Base-by-base conservation (phyloP, 345 rosid genomes). In the Viola odorata region DNA sequence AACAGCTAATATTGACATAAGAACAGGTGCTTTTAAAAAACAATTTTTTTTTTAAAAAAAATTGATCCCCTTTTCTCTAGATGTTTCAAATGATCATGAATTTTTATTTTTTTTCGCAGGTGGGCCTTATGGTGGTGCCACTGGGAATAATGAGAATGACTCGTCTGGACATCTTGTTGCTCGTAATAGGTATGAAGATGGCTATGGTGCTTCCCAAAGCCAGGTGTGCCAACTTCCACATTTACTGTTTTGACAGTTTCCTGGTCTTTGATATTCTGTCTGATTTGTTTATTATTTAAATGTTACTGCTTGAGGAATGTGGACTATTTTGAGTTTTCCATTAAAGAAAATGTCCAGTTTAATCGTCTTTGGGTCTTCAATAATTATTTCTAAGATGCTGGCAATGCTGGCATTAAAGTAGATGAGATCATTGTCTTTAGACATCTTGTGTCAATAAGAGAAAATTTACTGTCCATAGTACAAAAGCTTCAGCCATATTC, bases 111-210 rank as follows among this genome's bases (percentile, higher is more conserved):
- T 57, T 62, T 73, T 62, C 74, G 74, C 77, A 80, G 88, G 77
- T 62, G 91, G 75, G 53, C 80, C 77, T 49, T 80, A 86, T 77
- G 88, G 83, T 60, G 77, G 77, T 53, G 72, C 77, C 55, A 64
- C 69, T 57, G 81, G 73, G 17, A 80, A 67, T 66, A 76, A 72
- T 62, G 87, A 81, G 65, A 75, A 63, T 48, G 95, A 83, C 61
- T 64, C 71, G 74, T 70, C 86, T 55, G 85, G 78, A 41, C 82
- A 70, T 73, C 73, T 79, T 42, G 67, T 66, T 37, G 84, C 80
- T 59, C 80, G 78, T 65, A 57, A 74, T 77, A 72, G 70, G 53
- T 84, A 77, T 58, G 86, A 77, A 55, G 91, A 84, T 65, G 51
- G 82, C 66, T 87, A 75, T 50, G 75, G 76, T 67, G 72, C 65